Evolutionary conservation across 768 basidiomycete genomes (phyloP).

Genomic region (Trametes cingulata): DNA sequence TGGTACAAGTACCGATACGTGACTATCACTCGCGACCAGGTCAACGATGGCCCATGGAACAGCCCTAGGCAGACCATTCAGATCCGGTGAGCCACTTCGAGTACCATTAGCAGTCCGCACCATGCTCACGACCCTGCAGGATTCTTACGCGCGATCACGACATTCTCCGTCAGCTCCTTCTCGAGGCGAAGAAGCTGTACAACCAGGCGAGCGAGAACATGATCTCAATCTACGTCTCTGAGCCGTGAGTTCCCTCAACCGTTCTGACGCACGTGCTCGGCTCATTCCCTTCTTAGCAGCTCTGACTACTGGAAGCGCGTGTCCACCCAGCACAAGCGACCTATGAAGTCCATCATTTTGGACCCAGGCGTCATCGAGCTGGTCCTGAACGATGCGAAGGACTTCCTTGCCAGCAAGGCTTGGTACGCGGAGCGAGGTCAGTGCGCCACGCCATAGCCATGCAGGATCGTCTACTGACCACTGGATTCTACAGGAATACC

Average conservation of each 20-base stretch:
- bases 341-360: constrained; percentile 69
- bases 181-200: constrained; percentile 57
- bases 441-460: background rate
- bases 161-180: constrained; percentile 50
- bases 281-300: constrained; percentile 2
- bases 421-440: constrained; percentile 75
- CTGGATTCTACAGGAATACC: constrained; percentile 48
- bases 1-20: constrained; percentile 47
- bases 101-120: background rate
- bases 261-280: background rate
- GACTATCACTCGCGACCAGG: constrained; percentile 36
- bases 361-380: constrained; percentile 68
- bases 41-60: constrained; percentile 37
- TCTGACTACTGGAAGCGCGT: constrained; percentile 54
- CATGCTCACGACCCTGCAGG: constrained; percentile 31
- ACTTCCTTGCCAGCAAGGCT: constrained; percentile 65
- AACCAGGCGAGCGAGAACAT: constrained; percentile 50
- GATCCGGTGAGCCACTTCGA: constrained; percentile 39
- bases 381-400: constrained; percentile 68
- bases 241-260: constrained; percentile 34
- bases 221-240: constrained; percentile 56
- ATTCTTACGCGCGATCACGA: constrained; percentile 50
- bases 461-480: background rate
- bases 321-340: constrained; percentile 62
- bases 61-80: constrained; percentile 41